Base-by-base conservation (phyloP, 2,329 filamentous ascomycete species). In the Calonectria hawksworthii region DNA sequence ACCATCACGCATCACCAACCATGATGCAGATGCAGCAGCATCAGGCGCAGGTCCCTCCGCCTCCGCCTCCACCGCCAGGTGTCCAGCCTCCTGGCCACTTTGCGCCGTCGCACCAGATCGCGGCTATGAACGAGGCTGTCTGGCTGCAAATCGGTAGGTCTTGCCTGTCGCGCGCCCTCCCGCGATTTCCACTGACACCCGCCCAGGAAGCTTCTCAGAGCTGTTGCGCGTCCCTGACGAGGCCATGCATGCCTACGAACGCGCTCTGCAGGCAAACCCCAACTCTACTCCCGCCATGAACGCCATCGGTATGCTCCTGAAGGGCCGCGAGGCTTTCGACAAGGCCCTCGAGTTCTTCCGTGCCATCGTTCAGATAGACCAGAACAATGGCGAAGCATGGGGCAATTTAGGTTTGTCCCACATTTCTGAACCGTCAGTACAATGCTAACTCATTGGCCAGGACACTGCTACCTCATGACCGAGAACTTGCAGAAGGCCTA, bases 381-480 rank as follows among this genome's bases (percentile, higher is more conserved):
- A 89, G 44, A 93, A 92, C 79, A 98, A 98, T 83, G 97, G 97
- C 74, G 97, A 99, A 85, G 96, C 97, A 56, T 99, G 96, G 97
- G 96, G 96, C 63, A 98, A 96, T 83, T 89, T 99, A 36, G 96
- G 95, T 97, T 89, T 78, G 91, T 84, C 70, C 16, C 64, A 32
- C 26, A 23, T 28, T 41, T 38, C 28, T 34, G 26, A n/a, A 66
- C 52, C 75, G 44, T 67, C 66, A 36, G 68, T 64, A 54, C 63
- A 73, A 69, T 44, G 63, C 75, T 81, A 70, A 80, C 78, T 30
- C 32, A 69, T 61, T 65, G 36, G 56, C 18, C 79, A 96, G 95
- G 97, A n/a, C 97, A 99, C 85, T 99, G 97, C 87, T 98, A 96
- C 84, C 89, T 99, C 32, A 99, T 99, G 97, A 98, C 98, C 92